Conservation (phyloP, 2,329 filamentous ascomycete genomes). For the Neocatenulostroma microsporum region DNA sequence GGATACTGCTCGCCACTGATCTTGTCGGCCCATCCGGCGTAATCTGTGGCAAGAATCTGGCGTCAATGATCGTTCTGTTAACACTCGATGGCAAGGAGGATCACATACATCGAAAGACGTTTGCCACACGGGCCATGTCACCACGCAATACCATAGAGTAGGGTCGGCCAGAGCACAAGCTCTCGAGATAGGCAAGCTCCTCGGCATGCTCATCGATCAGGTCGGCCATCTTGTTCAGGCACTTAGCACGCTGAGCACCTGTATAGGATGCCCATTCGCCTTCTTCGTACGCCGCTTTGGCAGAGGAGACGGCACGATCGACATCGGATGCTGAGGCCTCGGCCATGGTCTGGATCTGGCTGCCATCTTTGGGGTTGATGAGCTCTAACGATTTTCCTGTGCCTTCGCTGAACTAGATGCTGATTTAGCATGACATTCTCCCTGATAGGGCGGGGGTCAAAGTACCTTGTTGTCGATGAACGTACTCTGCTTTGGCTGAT, state of each 20-base stretch:
- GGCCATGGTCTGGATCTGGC: conserved; percentile 72
- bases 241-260: conserved; percentile 34
- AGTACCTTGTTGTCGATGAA: no score
- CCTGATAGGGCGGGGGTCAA: no score
- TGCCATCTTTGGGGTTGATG: conserved; percentile 79
- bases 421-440: no score
- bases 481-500: no score
- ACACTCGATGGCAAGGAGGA: background rate
- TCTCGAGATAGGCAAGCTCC: conserved; percentile 9
- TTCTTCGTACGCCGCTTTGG: conserved; percentile 53
- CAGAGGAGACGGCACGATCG: conserved; percentile 60
- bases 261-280: conserved; percentile 46
- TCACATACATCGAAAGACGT: conserved; percentile 1
- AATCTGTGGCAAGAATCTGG: no score
- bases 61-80: no score
- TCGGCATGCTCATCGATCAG: conserved; percentile 32
- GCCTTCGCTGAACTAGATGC: no score
- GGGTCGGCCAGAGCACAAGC: conserved; percentile 4
- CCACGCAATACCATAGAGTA: no score
- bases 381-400: conserved; percentile 90
- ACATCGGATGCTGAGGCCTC: conserved; percentile 85
- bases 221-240: conserved; percentile 40
- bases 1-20: conserved; percentile 9
- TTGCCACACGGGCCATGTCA: background rate
- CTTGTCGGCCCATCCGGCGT: conserved; percentile 13